These are phyloP conservation scores for Simplicillium sp. DNA, from an alignment of 2,329 filamentous ascomycete species.

Conservation along the genomic window DNA sequence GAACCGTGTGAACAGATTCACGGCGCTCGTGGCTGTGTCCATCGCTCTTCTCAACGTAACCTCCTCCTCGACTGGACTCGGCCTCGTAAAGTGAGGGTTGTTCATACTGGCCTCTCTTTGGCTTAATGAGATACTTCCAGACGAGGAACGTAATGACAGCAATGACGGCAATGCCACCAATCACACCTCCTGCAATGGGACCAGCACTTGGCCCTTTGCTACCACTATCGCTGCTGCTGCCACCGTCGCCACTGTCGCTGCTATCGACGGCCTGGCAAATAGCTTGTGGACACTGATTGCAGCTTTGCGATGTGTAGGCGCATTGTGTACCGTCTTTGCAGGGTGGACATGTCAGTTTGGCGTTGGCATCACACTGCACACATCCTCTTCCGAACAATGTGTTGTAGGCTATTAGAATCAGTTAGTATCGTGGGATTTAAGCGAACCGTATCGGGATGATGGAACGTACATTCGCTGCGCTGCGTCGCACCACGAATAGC, in stretches of 20 bases:
- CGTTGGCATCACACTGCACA: constrained; percentile 32
- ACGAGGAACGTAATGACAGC: constrained; percentile 69
- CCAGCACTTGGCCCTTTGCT: constrained; percentile 57
- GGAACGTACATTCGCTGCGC: neutral
- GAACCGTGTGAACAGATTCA: constrained; percentile 74
- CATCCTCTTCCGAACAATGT: constrained; percentile 33
- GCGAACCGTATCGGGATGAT: neutral
- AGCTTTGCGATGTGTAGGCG: constrained; percentile 33
- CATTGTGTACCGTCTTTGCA: constrained; percentile 34
- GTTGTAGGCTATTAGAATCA: constrained; percentile 5
- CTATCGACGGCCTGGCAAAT: constrained; percentile 30
- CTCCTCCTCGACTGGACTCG: constrained; percentile 34
- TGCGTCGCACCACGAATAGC: too few relatives aligned
- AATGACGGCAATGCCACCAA: constrained; percentile 73
- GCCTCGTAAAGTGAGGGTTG: constrained; percentile 43
- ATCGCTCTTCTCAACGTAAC: constrained; percentile 36
- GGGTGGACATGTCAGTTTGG: constrained; percentile 32
- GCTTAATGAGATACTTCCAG: constrained; percentile 82
- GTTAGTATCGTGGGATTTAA: neutral
- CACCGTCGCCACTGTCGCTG: constrained; percentile 9
- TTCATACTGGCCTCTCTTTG: constrained; percentile 53
- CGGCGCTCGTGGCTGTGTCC: constrained; percentile 37
- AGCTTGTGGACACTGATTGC: constrained; percentile 35
- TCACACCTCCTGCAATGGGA: constrained; percentile 83
- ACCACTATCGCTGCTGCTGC: constrained; percentile 7